Conservation (phyloP, 2,329 filamentous ascomycete species). For the Tolypocladium album region DNA sequence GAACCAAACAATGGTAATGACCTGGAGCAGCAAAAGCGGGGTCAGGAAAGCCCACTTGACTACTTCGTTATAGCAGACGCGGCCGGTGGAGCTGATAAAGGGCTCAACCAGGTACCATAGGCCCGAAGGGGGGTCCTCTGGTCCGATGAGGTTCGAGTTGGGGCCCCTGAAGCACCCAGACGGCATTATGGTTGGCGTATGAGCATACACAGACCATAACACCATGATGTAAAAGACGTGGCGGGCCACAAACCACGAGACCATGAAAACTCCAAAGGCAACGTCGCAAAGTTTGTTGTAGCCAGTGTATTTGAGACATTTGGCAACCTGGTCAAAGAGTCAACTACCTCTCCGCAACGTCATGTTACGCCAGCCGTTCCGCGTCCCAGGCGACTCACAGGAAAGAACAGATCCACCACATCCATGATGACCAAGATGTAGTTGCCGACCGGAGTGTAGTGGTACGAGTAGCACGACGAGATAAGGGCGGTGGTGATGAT, state of each 20-base stretch:
- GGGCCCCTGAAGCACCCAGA: constrained; percentile 61
- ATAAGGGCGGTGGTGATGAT: constrained; percentile 79
- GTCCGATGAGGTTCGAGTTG: constrained; percentile 42
- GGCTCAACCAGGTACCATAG: constrained; percentile 60
- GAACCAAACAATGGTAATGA: constrained; percentile 80
- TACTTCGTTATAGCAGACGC: constrained; percentile 67
- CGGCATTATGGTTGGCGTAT: constrained; percentile 51
- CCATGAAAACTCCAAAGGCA: constrained; percentile 75
- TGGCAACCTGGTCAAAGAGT: constrained; percentile 54
- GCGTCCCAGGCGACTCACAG: constrained; percentile 44
- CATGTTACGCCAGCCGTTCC: background rate
- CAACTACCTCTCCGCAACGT: background rate
- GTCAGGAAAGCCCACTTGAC: constrained; percentile 70
- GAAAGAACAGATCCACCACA: constrained; percentile 77
- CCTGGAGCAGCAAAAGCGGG: constrained; percentile 67
- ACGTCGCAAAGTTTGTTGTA: constrained; percentile 68
- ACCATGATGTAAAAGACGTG: constrained; percentile 72
- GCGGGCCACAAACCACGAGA: constrained; percentile 73
- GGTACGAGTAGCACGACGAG: constrained; percentile 73
- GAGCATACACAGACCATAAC: constrained; percentile 70
- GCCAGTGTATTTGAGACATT: constrained; percentile 85
- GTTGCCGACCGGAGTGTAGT: constrained; percentile 78
- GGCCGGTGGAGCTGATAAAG: constrained; percentile 58
- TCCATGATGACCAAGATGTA: constrained; percentile 90
- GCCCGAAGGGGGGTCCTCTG: constrained; percentile 37